Evolutionary conservation across 345 rosid genomes (phyloP).

Genomic region (Ceriops zippeliana): DNA sequence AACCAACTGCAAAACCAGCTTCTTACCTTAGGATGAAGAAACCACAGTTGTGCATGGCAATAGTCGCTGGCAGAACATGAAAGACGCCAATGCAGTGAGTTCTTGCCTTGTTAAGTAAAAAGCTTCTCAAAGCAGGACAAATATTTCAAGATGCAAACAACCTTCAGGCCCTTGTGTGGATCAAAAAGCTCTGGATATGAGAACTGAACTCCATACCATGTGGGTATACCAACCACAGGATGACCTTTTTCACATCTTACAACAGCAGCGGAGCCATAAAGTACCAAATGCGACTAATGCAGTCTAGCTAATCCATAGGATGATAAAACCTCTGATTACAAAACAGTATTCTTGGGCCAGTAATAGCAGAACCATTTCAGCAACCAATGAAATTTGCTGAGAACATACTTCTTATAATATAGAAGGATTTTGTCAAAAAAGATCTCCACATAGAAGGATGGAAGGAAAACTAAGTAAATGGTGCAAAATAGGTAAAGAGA

Average conservation of each 20-base stretch:
- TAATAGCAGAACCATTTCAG: not conserved
- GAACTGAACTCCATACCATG: not conserved
- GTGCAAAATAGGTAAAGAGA: no score
- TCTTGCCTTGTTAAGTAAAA: not conserved
- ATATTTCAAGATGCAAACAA: slow-evolving; percentile 5
- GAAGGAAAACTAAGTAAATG: no score
- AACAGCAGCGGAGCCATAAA: no score
- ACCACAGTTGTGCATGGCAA: not conserved
- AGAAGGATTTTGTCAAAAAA: no score
- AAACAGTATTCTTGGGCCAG: no score
- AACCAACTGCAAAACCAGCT: not conserved
- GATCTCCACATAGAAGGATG: no score
- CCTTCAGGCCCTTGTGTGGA: not conserved
- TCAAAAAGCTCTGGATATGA: not conserved
- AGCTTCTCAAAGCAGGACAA: slow-evolving; percentile 4
- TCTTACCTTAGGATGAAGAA: not conserved
- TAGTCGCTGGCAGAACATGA: not conserved
- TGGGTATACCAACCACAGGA: not conserved
- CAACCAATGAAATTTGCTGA: not conserved
- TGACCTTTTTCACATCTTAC: not conserved
- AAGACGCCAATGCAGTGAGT: not conserved
- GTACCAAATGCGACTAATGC: no score
- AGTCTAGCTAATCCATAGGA: no score
- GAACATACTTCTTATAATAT: no score
- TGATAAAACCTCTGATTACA: no score